Evolutionary conservation across 306 rosid species (phyloP), one percentile per base, ranked within the genome.

Genomic region (Crotalaria pallida): DNA sequence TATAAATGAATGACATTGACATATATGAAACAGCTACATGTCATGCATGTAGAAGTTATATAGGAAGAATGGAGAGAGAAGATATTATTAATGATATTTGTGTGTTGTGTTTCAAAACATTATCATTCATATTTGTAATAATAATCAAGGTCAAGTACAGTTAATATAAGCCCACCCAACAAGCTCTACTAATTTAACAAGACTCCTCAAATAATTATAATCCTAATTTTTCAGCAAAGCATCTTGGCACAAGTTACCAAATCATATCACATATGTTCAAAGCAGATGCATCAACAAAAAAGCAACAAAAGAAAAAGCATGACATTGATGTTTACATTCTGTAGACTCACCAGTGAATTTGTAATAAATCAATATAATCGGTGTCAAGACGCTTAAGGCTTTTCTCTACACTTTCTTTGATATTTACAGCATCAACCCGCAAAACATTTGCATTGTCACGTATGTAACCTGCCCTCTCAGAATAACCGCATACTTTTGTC

Each of bases 341-440:
- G 41, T 29, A 59, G 50, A 69, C 92, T 68, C 76, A 90, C 98
- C 97, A 94, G 84, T 94, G 98, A 83, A 90, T 90, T 83, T 90
- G 98, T 83, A 90, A 77, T 57, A 94, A 79, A 77, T 90, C 98
- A 72, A 94, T 90, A 88, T 94, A 88, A 68, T 94, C 97, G 65
- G 96, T 90, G 72, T 88, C 88, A 15, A 94, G 97, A 60, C 95
- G 97, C 78, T 84, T 83, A 6, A 90, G 96, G 73, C 96, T 94
- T 82, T 90, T 90, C 90, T 90, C 98, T 17, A 94, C 98, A 72
- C 97, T 88, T 80, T 88, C 98, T 83, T 47, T 88, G 45, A 94
- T 85, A 80, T 94, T 94, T 56, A 67, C 80, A 77, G 90, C 86
- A 80, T 94, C 97, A 57, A 94, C 98, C 74, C 95, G 84, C 81